Percentiles rank a stretch among this genome's conserved stretches.
Evolutionary conservation across 2,329 filamentous ascomycete species (phyloP).

Genomic region (Microsporum audouinii): DNA sequence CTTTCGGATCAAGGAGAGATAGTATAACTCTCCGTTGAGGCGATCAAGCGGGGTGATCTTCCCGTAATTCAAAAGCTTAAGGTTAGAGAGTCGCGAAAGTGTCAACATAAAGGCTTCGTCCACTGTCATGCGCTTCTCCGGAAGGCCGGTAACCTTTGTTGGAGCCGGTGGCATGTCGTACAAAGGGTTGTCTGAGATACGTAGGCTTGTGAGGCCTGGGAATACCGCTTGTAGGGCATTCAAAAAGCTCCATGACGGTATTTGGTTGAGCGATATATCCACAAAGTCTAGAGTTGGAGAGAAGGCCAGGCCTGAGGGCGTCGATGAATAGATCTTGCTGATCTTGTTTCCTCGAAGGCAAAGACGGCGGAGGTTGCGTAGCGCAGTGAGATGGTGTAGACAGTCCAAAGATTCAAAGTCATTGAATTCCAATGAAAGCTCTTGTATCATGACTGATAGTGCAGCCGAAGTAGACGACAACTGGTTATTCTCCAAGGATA

Average conservation of each 20-base stretch:
- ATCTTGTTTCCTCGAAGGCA: conserved; percentile 68
- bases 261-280: conserved; percentile 61
- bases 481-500: conserved; percentile 29
- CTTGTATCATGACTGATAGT: conserved; percentile 30
- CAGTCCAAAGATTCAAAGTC: conserved; percentile 26
- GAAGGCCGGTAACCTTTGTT: conserved; percentile 30
- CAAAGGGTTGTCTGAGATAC: conserved; percentile 76
- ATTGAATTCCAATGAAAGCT: conserved; percentile 41
- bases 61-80: conserved; percentile 51
- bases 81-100: conserved; percentile 57
- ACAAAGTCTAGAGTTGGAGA: conserved; percentile 48
- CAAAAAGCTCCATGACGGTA: conserved; percentile 61
- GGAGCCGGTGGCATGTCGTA: conserved; percentile 44
- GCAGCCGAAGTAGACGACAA: conserved; percentile 22
- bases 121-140: conserved; percentile 36
- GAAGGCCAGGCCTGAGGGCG: conserved; percentile 40
- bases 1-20: conserved; percentile 69
- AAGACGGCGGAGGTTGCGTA: conserved; percentile 41
- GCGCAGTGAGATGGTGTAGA: conserved; percentile 40
- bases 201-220: conserved; percentile 62
- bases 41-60: conserved; percentile 62
- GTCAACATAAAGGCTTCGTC: conserved; percentile 87
- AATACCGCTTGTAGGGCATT: conserved; percentile 56
- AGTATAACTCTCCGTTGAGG: conserved; percentile 83
- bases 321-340: conserved; percentile 24